Evolutionary conservation across 768 basidiomycete genomes (phyloP).

Genomic region (Termitomyces sp.): DNA sequence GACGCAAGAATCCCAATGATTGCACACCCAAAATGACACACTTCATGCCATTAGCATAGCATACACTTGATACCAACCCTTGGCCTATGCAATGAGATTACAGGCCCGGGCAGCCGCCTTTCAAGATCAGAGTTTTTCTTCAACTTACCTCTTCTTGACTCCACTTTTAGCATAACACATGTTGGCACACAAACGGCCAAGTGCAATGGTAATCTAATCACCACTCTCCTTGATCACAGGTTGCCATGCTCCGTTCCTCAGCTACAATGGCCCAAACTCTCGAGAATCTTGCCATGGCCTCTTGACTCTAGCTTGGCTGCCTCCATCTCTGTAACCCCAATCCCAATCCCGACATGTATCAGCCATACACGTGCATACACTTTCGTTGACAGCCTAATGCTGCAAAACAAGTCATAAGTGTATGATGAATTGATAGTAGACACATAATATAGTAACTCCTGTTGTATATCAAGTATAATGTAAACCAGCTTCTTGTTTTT

Average conservation of each 20-base stretch:
- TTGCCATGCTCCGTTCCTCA: constrained; percentile 77
- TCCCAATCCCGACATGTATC: constrained; percentile 66
- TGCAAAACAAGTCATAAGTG: no score
- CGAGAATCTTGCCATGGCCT: constrained; percentile 44
- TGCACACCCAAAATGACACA: no score
- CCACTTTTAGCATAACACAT: constrained; percentile 69
- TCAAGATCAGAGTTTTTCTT: no score
- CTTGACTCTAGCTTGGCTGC: constrained; percentile 64
- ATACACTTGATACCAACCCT: no score
- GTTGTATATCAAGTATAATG: no score
- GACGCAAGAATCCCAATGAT: no score
- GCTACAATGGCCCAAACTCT: constrained; percentile 64
- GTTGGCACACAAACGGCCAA: constrained; percentile 62
- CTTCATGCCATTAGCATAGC: no score
- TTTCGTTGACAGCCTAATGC: no score
- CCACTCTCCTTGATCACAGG: constrained; percentile 60
- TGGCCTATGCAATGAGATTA: constrained; percentile 63
- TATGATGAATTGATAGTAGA: no score
- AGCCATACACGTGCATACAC: constrained; percentile 91
- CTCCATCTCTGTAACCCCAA: constrained; percentile 65
- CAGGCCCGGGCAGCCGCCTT: constrained; percentile 56
- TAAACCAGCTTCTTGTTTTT: no score
- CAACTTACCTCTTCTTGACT: neutral
- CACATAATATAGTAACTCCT: no score
- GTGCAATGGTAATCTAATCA: constrained; percentile 75